Evolutionary conservation across 2,329 filamentous ascomycete species (phyloP).

Genomic region (Fusarium lateritium): DNA sequence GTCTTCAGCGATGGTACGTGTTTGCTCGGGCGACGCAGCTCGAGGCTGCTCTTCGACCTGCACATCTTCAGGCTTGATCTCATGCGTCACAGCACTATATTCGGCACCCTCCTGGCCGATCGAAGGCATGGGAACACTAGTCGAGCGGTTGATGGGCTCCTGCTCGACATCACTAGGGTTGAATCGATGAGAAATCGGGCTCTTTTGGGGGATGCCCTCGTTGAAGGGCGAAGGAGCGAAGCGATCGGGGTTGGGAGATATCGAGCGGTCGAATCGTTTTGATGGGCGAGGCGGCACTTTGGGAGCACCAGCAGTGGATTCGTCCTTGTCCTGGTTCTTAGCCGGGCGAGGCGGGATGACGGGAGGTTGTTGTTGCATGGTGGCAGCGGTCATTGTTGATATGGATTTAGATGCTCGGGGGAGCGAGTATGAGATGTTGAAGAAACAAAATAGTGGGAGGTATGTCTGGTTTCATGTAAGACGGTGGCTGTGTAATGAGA

Average conservation of each 20-base stretch:
- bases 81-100: slow-evolving; percentile 76
- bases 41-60: slow-evolving; percentile 58
- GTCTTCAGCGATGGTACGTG: slow-evolving; percentile 82
- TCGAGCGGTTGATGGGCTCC: slow-evolving; percentile 71
- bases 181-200: slow-evolving; percentile 55
- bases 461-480: slow-evolving; percentile 33
- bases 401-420: slow-evolving; percentile 31
- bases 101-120: slow-evolving; percentile 92
- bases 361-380: slow-evolving; percentile 65
- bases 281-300: slow-evolving; percentile 84
- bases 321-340: slow-evolving; percentile 64
- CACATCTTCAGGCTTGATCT: slow-evolving; percentile 55
- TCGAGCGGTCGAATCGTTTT: slow-evolving; percentile 80
- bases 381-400: slow-evolving; percentile 64
- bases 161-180: slow-evolving; percentile 55
- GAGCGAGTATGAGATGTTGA: slow-evolving; percentile 32
- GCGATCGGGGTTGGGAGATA: slow-evolving; percentile 82
- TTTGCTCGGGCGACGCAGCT: slow-evolving; percentile 75
- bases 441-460: slow-evolving; percentile 31
- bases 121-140: slow-evolving; percentile 85
- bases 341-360: slow-evolving; percentile 70
- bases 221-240: slow-evolving; percentile 91
- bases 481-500: slow-evolving; percentile 30
- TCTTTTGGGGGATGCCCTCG: slow-evolving; percentile 71
- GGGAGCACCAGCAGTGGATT: slow-evolving; percentile 62